Percentiles rank a stretch among this genome's conserved stretches.
Conservation (phyloP, 1,139 yeast genomes). For the Sugiyamaella xylanicola region DNA sequence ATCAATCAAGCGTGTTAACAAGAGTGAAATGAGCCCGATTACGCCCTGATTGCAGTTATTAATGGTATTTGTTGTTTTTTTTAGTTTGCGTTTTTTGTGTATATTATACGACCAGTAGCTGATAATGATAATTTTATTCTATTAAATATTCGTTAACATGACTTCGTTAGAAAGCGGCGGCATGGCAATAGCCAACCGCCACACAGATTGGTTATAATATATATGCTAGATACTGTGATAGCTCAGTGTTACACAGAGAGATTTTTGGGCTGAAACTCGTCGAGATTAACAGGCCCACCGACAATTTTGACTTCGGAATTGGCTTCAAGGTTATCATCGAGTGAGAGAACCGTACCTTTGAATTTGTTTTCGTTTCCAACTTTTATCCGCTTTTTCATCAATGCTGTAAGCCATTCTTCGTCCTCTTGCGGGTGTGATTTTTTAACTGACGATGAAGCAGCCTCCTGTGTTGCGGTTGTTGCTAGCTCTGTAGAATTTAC, state of each 20-base stretch:
- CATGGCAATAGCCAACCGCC: not conserved
- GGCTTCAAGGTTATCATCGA: conserved; percentile 30
- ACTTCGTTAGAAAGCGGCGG: conserved; percentile 1
- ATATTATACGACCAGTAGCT: not conserved
- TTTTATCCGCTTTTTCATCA: conserved; percentile 42
- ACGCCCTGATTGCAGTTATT: conserved; percentile 10
- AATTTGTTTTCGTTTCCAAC: conserved; percentile 43
- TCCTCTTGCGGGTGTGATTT: conserved; percentile 11
- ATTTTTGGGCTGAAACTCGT: conserved; percentile 22
- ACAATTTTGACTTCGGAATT: conserved; percentile 32
- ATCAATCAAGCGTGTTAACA: conserved; percentile 11
- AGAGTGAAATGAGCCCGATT: conserved; percentile 8
- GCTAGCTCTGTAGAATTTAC: no score
- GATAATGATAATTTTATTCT: not conserved
- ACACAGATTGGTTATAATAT: not conserved
- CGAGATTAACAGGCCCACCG: conserved; percentile 33
- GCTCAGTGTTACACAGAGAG: conserved; percentile 2
- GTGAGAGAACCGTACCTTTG: conserved; percentile 39
- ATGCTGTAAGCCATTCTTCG: conserved; percentile 41
- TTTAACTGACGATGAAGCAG: not conserved
- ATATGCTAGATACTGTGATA: not conserved
- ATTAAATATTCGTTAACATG: not conserved
- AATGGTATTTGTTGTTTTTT: not conserved
- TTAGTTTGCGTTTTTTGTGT: conserved; percentile 1
- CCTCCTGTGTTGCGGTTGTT: conserved; percentile 4